These are phyloP conservation scores for Cucurbitaria berberidis DNA, from an alignment of 2,329 filamentous ascomycete genomes.

Conservation along the genomic window DNA sequence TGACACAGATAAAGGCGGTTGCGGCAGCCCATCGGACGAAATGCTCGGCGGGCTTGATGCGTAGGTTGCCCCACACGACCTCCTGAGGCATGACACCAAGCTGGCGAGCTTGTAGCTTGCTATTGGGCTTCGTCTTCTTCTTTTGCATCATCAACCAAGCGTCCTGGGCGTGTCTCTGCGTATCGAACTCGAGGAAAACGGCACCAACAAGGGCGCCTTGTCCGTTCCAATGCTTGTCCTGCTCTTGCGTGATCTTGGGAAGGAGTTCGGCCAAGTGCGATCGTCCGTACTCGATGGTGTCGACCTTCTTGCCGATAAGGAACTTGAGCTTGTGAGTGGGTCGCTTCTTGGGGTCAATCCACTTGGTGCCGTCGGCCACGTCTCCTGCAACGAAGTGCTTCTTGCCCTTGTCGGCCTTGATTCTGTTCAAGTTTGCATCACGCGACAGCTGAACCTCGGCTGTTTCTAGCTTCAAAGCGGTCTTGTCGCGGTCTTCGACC, in stretches of 20 bases:
- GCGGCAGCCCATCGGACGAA: conserved; percentile 38
- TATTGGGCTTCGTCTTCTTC: conserved; percentile 43
- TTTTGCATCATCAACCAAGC: conserved; percentile 72
- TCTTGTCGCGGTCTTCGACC: conserved; percentile 53
- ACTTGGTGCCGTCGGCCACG: conserved; percentile 52
- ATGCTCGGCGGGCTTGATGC: conserved; percentile 45
- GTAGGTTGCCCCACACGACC: conserved; percentile 56
- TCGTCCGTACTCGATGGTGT: conserved; percentile 88
- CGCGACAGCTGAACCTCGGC: conserved; percentile 54
- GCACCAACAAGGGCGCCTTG: conserved; percentile 72
- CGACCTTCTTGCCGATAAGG: conserved; percentile 52
- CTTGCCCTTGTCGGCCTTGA: conserved; percentile 65
- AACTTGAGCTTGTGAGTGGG: conserved; percentile 51
- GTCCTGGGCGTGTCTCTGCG: conserved; percentile 80
- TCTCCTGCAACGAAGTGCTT: conserved; percentile 52
- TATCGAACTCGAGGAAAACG: conserved; percentile 87
- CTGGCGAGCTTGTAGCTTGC: conserved; percentile 48
- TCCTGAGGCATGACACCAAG: conserved; percentile 55
- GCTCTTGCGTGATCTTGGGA: conserved; percentile 71
- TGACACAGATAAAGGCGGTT: conserved; percentile 48
- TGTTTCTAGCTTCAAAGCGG: conserved; percentile 52
- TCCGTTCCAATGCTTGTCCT: conserved; percentile 70
- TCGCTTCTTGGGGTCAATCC: conserved; percentile 49
- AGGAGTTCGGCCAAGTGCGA: conserved; percentile 74
- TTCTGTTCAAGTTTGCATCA: conserved; percentile 68